Percentiles rank a stretch among this genome's conserved stretches.
Evolutionary conservation across 768 basidiomycete genomes (phyloP).

Genomic region (Austroboletus festivus): DNA sequence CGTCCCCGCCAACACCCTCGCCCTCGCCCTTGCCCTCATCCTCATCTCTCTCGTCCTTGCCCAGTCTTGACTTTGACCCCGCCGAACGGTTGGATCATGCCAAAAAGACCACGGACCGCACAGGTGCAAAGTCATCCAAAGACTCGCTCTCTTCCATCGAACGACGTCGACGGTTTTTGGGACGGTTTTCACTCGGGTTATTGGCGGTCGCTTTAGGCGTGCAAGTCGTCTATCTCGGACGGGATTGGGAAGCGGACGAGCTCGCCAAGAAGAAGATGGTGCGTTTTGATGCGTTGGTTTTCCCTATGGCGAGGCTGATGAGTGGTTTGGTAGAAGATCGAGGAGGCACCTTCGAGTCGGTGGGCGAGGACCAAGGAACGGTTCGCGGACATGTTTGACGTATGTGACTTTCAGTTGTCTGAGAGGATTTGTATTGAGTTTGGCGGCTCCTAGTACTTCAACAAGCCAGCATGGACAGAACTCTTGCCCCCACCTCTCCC

Average conservation of each 20-base stretch:
- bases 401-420: conserved; percentile 33
- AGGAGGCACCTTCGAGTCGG: conserved; percentile 58
- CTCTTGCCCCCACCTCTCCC: conserved; percentile 86
- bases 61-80: conserved; percentile 67
- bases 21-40: conserved; percentile 5
- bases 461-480: conserved; percentile 90
- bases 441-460: conserved; percentile 69
- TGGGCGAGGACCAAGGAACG: conserved; percentile 64
- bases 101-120: conserved; percentile 47
- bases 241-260: conserved; percentile 77
- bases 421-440: neutral
- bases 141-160: conserved; percentile 80
- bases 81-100: conserved; percentile 37
- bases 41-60: conserved; percentile 27
- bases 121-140: conserved; percentile 76
- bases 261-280: conserved; percentile 63
- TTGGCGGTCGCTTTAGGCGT: conserved; percentile 55
- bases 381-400: conserved; percentile 65
- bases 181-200: conserved; percentile 51
- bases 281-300: conserved; percentile 16
- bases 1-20: neutral
- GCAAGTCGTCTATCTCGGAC: conserved; percentile 64
- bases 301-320: neutral
- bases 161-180: conserved; percentile 55
- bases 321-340: conserved; percentile 42